Percentiles rank a stretch among this genome's conserved stretches.
These are phyloP conservation scores for Nicotiana otophora DNA, from an alignment of 257 asterid species.

Conservation along the genomic window DNA sequence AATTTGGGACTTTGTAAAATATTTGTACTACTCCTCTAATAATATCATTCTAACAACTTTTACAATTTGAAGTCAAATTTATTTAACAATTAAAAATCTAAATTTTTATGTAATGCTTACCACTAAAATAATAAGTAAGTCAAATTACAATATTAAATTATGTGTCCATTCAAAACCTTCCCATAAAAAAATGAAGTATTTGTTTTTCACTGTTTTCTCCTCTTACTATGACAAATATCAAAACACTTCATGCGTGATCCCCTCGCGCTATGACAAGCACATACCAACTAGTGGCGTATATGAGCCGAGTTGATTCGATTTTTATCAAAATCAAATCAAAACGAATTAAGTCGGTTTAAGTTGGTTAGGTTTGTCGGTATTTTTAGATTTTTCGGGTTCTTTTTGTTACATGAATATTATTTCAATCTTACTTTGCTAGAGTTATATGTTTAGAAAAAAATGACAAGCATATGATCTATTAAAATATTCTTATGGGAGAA, in stretches of 20 bases:
- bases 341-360: too few species aligned
- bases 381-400: too few species aligned
- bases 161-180: too few species aligned
- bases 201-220: neutral
- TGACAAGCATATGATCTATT: too few species aligned
- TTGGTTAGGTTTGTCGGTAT: too few species aligned
- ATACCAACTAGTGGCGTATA: neutral
- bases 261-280: neutral
- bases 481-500: too few species aligned
- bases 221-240: neutral
- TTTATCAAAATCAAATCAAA: too few species aligned
- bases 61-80: neutral
- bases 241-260: neutral
- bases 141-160: neutral
- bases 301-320: too few species aligned
- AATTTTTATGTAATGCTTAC: neutral
- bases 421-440: too few species aligned
- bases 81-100: too few species aligned
- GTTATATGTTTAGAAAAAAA: too few species aligned
- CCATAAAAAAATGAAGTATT: neutral
- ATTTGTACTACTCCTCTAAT: neutral
- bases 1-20: neutral
- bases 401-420: too few species aligned
- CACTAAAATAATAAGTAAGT: neutral
- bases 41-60: neutral